A percentile compares a stretch with the other conserved stretches of the same genome.
Conservation (phyloP, 2,329 filamentous ascomycete species). For the Rhexocercosporidium sp. region DNA sequence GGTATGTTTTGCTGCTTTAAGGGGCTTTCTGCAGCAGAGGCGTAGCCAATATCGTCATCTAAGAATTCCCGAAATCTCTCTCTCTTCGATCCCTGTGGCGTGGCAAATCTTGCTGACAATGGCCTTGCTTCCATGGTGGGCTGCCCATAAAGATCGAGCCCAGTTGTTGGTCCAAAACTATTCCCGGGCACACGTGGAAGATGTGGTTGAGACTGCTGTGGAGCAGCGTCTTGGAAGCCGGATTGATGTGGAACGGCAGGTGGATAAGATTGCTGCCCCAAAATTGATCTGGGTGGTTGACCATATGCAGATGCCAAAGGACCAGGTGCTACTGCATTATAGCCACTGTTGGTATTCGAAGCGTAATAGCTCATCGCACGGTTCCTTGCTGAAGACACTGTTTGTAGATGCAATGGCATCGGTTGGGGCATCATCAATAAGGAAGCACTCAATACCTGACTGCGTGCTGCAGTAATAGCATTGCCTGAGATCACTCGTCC, state of each 20-base stretch:
- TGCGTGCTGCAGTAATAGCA: too few species aligned
- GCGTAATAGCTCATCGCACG: neutral
- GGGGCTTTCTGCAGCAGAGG: constrained; percentile 26
- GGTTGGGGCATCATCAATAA: neutral
- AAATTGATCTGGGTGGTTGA: too few species aligned
- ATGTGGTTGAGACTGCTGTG: too few species aligned
- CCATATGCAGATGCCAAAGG: too few species aligned
- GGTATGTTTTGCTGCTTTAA: neutral
- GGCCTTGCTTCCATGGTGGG: neutral
- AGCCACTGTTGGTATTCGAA: neutral
- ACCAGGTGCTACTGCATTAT: neutral
- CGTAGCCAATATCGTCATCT: constrained; percentile 33
- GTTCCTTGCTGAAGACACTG: neutral
- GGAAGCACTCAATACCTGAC: too few species aligned
- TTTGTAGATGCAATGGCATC: neutral
- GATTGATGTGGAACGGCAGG: too few species aligned
- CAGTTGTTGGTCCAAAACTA: too few species aligned
- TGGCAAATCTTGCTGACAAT: neutral
- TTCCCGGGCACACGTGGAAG: too few species aligned
- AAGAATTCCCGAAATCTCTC: neutral
- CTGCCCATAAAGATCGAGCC: too few species aligned
- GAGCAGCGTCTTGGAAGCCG: too few species aligned
- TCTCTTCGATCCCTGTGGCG: neutral
- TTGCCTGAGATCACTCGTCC: too few species aligned
- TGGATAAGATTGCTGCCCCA: too few species aligned